Evolutionary conservation across 1,284 basidiomycete genomes (phyloP).

Genomic region (Tilletiopsis washingtonensis): DNA sequence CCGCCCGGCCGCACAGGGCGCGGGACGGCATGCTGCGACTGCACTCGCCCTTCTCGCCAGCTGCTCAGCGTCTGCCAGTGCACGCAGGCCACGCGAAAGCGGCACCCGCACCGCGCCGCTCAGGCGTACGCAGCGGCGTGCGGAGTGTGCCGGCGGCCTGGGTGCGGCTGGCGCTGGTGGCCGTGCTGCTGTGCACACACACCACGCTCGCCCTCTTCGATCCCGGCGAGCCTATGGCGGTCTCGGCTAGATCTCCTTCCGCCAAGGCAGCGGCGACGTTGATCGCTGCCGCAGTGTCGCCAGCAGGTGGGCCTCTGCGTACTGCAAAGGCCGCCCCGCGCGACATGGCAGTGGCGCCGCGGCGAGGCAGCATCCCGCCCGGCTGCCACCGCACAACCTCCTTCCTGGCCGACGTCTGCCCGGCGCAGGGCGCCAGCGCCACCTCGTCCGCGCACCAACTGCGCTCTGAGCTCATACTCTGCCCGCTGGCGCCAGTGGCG

Average conservation of each 20-base stretch:
- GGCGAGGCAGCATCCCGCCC: not conserved
- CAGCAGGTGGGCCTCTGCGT: not conserved
- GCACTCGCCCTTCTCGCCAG: too few species aligned
- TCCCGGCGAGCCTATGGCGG: constrained; percentile 1
- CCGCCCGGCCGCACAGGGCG: too few species aligned
- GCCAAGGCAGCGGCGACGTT: too few species aligned
- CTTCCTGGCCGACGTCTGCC: constrained; percentile 21
- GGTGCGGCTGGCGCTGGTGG: not conserved
- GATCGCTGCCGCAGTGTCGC: too few species aligned
- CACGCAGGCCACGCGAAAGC: too few species aligned
- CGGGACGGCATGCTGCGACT: too few species aligned
- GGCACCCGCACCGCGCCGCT: too few species aligned
- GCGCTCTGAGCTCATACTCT: not conserved
- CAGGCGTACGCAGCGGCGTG: too few species aligned
- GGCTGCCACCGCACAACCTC: constrained; percentile 16
- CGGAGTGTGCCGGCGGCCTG: too few species aligned
- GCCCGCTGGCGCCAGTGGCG: not conserved
- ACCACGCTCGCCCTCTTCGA: constrained; percentile 3
- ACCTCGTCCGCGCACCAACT: not conserved
- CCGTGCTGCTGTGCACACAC: not conserved
- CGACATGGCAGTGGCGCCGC: not conserved
- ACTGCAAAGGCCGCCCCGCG: not conserved
- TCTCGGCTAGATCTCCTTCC: too few species aligned
- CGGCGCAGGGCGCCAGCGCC: not conserved
- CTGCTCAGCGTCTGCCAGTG: too few species aligned